Base-by-base conservation (phyloP, 2,329 filamentous ascomycete genomes). In the Paradendryphiella salina region DNA sequence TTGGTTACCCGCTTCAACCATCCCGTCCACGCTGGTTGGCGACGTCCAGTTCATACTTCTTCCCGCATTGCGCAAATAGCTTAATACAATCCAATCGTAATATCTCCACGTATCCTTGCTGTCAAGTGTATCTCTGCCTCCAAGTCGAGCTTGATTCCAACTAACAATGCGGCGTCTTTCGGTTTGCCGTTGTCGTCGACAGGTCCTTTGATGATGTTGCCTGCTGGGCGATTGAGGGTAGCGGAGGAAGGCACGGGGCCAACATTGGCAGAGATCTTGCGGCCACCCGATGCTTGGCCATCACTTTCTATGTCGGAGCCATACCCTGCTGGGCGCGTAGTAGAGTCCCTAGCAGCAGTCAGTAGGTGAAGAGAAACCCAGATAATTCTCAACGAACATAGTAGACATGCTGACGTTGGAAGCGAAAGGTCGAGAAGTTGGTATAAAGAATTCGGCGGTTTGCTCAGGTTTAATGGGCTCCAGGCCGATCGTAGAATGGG, bases 101-200 rank as follows among this genome's bases (percentile, higher is more conserved):
- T 84, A 66, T 85, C 83, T 76, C 83, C 82, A 38, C 81, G 76
- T 53, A 85, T 76, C 43, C 82, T 72, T 40, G 83, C 82, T 14
- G 82, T 85, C 56, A 85, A 70, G 66, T 85, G 82, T 35, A 85
- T 80, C 66, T 85, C 82, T 11, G 82, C 82, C 67, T 85, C 82
- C 15, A 85, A 71, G 64, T 85, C 83, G 29, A 85, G 75, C 75
- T 85, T 85, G 74, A 85, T 84, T 48, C 82, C 82, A 31, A 85
- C 76, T 60, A 85, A 76, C 35, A 85, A 75, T 1, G 81, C 82
- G 4, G 83, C 80, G 33, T 79, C 71, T 71, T 83, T 85, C 52
- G 80, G 74, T 60, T 82, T 80, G 52, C 83, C 82, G 46, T 84
- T 73, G 23, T 81, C 79, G 54, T 84, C 81, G 26, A 79, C 78